Base-by-base conservation (phyloP, 257 asterid species). In the Osmanthus fragrans region DNA sequence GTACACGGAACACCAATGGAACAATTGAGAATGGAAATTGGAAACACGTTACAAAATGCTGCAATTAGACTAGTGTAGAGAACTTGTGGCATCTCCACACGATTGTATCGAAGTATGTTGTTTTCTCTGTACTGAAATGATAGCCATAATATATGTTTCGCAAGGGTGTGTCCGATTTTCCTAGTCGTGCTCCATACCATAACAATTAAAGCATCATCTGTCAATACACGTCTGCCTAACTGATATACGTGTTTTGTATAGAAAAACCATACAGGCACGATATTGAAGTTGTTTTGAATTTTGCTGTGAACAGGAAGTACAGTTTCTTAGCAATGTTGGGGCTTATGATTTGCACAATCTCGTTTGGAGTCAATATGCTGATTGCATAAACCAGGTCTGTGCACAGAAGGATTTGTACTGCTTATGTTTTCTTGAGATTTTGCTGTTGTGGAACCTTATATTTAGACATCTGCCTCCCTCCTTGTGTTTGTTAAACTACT, bases 281-380 rank as follows among this genome's bases (percentile, higher is more conserved):
- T 56, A 56, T 21, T 21, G 66, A 56, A 21, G 4, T 58, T 58
- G 66, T 58, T 21, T 23, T n/a, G 30, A 23, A 36, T 56, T 70
- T 80, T 56, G 27, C 64, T 45, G 40, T 33, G n/a, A 73, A 87
- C 98, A 94, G 97, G 92, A 91, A 79, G 78, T 94, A 82, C 32
- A 84, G 86, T 21, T 89, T 85, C 86, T 0, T 89, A 69, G 91
- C 91, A 19, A 7, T 90, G 32, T 5, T 83, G 3, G 97, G 95
- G 65, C 94, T 94, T 34, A 34, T 64, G 78, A 5, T 86, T 72
- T 88, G 89, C 90, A 29, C 97, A 1, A 77, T 89, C 32, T 94
- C 97, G 4, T 83, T 75, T 54, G 98, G 91, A 49, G 77, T 94
- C 74, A 84, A 69, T 77, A 74, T 92, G 83, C 84, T 94, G 3